Percentiles rank a stretch among this genome's conserved stretches.
phyloP scores from a whole-genome alignment of 306 rosid genomes.

The Rosa lucieae region DNA sequence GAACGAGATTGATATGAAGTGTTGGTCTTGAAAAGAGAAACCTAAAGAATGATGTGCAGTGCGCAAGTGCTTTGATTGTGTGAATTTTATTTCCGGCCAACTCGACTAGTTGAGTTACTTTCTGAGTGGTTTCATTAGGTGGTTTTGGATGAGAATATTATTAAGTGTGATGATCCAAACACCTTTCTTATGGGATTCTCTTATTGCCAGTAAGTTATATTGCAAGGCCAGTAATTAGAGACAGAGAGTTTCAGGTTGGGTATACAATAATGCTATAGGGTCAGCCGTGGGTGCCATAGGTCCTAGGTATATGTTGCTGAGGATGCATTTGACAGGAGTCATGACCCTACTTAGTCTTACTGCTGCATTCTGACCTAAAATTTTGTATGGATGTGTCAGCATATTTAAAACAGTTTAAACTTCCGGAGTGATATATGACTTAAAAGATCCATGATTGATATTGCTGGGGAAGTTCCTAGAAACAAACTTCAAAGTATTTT shows the following conservation, averaged over 20 bases:
- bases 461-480: background rate
- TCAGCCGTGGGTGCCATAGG: background rate
- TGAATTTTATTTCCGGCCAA: background rate
- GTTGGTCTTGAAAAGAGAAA: background rate
- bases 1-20: background rate
- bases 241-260: background rate
- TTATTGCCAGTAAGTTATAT: conserved; percentile 7
- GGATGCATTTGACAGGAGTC: background rate
- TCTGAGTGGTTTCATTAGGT: background rate
- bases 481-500: background rate
- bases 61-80: background rate
- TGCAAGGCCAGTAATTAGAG: background rate
- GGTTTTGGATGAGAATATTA: background rate
- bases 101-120: background rate
- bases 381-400: background rate
- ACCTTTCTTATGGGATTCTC: background rate
- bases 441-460: background rate
- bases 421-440: background rate
- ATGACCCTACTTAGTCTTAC: background rate
- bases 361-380: background rate
- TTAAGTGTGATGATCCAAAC: background rate
- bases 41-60: background rate
- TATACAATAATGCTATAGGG: background rate
- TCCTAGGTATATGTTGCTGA: background rate
- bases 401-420: background rate